Evolutionary conservation across 495 filamentous ascomycete genomes (phyloP).

Genomic region (Hypoxylon subgilvum): DNA sequence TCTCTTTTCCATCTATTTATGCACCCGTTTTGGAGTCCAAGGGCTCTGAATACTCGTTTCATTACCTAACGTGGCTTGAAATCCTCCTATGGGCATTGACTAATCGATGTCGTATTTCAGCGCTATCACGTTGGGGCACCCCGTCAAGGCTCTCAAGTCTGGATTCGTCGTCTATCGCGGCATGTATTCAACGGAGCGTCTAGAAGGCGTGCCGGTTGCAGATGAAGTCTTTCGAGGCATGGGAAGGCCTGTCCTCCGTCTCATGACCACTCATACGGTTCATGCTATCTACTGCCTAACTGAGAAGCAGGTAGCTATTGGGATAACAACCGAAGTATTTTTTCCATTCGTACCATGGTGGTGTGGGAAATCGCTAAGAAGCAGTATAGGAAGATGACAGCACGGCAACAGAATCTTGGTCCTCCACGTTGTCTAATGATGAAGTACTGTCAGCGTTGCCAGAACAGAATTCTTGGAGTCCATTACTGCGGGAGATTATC

Average conservation of each 20-base stretch:
- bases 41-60: no score
- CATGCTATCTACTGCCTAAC: background rate
- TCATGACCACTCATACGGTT: background rate
- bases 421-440: conserved; percentile 12
- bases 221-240: conserved; percentile 1
- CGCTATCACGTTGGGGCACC: conserved; percentile 8
- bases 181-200: conserved; percentile 11
- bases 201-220: background rate
- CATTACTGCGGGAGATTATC: conserved; percentile 56
- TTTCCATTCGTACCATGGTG: background rate
- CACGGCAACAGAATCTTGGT: conserved; percentile 9
- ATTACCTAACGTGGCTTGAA: no score
- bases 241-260: background rate
- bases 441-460: background rate
- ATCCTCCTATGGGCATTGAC: background rate
- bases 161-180: conserved; percentile 6
- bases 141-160: conserved; percentile 13
- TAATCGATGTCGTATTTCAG: background rate
- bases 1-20: background rate
- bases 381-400: background rate
- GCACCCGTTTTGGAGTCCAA: no score
- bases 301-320: background rate
- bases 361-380: background rate
- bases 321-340: conserved; percentile 8
- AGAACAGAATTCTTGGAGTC: conserved; percentile 64